These are phyloP conservation scores for Talinum fruticosum DNA, from an alignment of 148 eudicot genomes.

Conservation along the genomic window DNA sequence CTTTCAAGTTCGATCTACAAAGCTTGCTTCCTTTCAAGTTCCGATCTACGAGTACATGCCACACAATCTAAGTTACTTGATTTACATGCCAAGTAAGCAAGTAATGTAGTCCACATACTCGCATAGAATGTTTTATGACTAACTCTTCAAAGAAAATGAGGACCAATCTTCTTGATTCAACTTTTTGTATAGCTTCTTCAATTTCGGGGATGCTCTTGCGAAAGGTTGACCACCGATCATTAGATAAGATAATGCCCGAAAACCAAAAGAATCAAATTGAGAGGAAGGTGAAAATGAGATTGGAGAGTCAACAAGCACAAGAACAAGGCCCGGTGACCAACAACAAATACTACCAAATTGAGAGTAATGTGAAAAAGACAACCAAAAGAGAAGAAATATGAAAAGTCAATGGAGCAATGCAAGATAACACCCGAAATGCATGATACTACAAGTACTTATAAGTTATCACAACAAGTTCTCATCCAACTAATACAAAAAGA, in stretches of 20 bases:
- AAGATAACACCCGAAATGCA: not conserved
- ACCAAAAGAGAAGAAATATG: not conserved
- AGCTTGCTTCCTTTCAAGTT: too few relatives aligned
- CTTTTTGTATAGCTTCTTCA: conserved; percentile 54
- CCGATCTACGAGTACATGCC: conserved; percentile 15
- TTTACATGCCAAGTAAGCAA: not conserved
- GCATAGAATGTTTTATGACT: not conserved
- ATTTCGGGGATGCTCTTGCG: conserved; percentile 48
- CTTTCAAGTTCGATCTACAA: conserved; percentile 39
- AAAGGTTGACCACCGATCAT: conserved; percentile 52
- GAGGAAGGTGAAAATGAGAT: not conserved
- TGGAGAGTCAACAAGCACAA: not conserved
- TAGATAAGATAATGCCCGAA: conserved; percentile 44
- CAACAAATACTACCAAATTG: not conserved
- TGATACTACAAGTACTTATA: not conserved
- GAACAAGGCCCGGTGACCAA: not conserved
- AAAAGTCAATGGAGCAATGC: not conserved
- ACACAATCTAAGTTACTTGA: not conserved
- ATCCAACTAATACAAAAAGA: not conserved
- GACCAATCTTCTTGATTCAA: too few relatives aligned
- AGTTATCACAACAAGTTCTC: not conserved
- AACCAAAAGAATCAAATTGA: conserved; percentile 11
- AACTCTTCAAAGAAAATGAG: not conserved
- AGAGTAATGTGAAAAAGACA: not conserved
- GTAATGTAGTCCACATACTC: not conserved